A percentile compares a stretch with the other conserved stretches of the same genome.
These are phyloP conservation scores for Porcisia deanei DNA, from an alignment of 208 protist genomes.

Conservation along the genomic window DNA sequence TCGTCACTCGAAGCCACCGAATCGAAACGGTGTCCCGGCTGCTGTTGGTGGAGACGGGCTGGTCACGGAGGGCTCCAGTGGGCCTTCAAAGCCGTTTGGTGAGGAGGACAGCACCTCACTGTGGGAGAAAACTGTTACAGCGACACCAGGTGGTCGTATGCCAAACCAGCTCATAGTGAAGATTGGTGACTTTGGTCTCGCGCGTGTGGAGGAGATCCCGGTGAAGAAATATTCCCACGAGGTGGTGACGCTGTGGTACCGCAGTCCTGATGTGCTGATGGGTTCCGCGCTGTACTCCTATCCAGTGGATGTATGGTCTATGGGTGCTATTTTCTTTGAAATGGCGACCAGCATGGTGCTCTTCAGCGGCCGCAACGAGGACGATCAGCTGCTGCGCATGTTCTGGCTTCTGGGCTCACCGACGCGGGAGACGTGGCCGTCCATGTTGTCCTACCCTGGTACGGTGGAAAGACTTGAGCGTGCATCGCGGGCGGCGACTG, in stretches of 20 bases:
- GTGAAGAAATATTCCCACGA: conserved; percentile 94
- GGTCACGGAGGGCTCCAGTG: background rate
- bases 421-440: conserved; percentile 94
- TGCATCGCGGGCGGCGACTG: conserved; percentile 17
- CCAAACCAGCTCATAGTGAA: conserved; percentile 60
- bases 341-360: conserved; percentile 88
- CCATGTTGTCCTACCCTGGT: conserved; percentile 67
- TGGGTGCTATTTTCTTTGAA: conserved; percentile 95
- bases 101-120: conserved; percentile 8
- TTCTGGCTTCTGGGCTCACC: conserved; percentile 94
- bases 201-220: conserved; percentile 86
- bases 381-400: conserved; percentile 90
- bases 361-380: conserved; percentile 84
- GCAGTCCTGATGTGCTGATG: conserved; percentile 92
- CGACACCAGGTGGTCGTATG: background rate
- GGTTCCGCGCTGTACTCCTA: conserved; percentile 79
- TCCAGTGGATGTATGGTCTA: conserved; percentile 93
- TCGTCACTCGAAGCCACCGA: background rate
- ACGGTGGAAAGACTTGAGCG: conserved; percentile 40
- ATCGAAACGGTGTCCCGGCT: background rate
- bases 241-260: conserved; percentile 95
- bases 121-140: conserved; percentile 12
- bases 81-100: background rate
- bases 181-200: conserved; percentile 91
- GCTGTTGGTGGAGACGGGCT: conserved; percentile 1